phyloP scores from a whole-genome alignment of 345 rosid species.

The Lepidium sativum region DNA sequence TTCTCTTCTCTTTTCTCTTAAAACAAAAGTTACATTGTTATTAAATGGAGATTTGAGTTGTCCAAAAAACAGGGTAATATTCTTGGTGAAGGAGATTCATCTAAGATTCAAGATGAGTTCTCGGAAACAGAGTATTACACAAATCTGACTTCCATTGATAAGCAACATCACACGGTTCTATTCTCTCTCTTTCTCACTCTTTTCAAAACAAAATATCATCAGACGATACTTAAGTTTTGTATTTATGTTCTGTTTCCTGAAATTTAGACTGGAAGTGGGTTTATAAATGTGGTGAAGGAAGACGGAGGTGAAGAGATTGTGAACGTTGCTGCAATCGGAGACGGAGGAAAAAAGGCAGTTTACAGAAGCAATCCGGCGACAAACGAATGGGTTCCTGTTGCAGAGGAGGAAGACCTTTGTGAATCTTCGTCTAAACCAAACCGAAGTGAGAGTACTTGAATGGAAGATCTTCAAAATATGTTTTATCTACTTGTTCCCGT shows the following conservation, averaged over 20 bases:
- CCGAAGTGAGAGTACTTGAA: constrained; percentile 45
- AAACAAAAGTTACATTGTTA: background rate
- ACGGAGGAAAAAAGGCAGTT: constrained; percentile 20
- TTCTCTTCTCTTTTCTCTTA: background rate
- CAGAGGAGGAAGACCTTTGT: constrained; percentile 21
- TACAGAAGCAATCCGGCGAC: constrained; percentile 60
- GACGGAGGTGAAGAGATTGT: constrained; percentile 26
- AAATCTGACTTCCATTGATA: constrained; percentile 50
- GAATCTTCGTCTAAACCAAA: constrained; percentile 40
- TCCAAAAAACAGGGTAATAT: constrained; percentile 23
- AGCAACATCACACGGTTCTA: constrained; percentile 59
- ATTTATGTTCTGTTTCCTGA: background rate
- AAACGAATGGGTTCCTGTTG: constrained; percentile 60
- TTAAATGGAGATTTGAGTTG: background rate
- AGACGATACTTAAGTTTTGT: background rate
- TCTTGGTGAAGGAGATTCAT: constrained; percentile 11
- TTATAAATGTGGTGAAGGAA: constrained; percentile 36
- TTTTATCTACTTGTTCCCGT: background rate
- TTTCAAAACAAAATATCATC: background rate
- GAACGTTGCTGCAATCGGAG: background rate
- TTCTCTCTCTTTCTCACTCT: background rate
- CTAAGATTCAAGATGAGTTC: constrained; percentile 40
- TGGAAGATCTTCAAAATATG: background rate
- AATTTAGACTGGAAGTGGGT: constrained; percentile 62
- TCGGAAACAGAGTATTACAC: constrained; percentile 56